A percentile compares a stretch with the other conserved stretches of the same genome.
Conservation (phyloP, 768 basidiomycete genomes). For the Russula dissimulans region DNA sequence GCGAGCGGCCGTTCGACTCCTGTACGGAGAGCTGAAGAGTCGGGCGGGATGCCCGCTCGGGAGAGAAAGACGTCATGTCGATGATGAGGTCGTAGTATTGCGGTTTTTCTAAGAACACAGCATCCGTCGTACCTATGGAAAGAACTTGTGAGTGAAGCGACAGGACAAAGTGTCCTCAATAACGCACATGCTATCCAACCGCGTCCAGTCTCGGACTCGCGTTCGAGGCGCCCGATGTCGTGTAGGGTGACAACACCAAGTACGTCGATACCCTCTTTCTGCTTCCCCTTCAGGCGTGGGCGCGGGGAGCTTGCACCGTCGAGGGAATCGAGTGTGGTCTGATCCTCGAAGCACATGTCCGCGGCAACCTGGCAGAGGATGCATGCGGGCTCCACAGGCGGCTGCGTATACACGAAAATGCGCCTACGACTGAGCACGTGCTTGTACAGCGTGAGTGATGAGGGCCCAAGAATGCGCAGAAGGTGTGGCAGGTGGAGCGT, state of each 20-base stretch:
- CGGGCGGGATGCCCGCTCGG: conserved; percentile 43
- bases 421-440: conserved; percentile 65
- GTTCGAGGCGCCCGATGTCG: conserved; percentile 54
- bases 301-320: background rate
- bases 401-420: conserved; percentile 71
- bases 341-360: conserved; percentile 50
- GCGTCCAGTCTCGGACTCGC: conserved; percentile 46
- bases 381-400: conserved; percentile 73
- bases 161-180: background rate
- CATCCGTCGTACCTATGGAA: conserved; percentile 60
- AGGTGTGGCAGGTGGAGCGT: conserved; percentile 68
- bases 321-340: conserved; percentile 13
- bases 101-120: conserved; percentile 76
- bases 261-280: conserved; percentile 48
- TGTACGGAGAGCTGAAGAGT: conserved; percentile 55
- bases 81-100: conserved; percentile 72
- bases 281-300: conserved; percentile 31
- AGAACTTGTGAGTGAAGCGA: background rate
- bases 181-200: conserved; percentile 77
- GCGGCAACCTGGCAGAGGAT: conserved; percentile 54
- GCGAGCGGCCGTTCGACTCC: conserved; percentile 27
- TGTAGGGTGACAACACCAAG: conserved; percentile 74
- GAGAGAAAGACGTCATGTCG: conserved; percentile 62
- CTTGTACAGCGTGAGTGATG: conserved; percentile 70
- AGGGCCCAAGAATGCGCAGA: conserved; percentile 69